These are phyloP conservation scores for Penicillium brasilianum DNA, from an alignment of 2,329 filamentous ascomycete species.

Conservation along the genomic window DNA sequence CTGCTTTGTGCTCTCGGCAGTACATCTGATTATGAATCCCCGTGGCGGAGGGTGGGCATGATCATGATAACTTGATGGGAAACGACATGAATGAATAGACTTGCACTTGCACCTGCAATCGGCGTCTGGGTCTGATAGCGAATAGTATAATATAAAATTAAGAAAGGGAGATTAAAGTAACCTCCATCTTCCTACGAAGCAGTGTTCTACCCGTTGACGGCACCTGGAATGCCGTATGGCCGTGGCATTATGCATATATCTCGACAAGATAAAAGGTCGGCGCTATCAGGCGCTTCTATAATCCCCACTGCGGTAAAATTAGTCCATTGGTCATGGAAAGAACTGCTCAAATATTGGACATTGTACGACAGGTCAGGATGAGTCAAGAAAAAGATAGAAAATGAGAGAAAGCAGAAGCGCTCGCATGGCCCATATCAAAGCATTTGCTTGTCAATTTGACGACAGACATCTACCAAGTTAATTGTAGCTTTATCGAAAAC, in stretches of 20 bases:
- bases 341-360: neutral
- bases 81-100: conserved; percentile 30
- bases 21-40: neutral
- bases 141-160: neutral
- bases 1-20: neutral
- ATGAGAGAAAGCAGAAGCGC: neutral
- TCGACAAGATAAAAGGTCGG: neutral
- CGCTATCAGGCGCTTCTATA: no score
- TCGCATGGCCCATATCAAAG: neutral
- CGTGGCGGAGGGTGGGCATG: neutral
- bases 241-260: neutral
- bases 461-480: neutral
- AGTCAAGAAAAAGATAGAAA: no score
- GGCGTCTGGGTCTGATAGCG: conserved; percentile 15
- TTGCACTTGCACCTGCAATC: conserved; percentile 17
- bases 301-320: no score
- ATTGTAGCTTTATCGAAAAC: neutral
- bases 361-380: neutral
- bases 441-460: neutral
- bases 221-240: neutral
- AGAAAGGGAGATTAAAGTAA: neutral
- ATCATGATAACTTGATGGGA: conserved; percentile 27
- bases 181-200: neutral
- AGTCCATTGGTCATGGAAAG: neutral
- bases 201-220: neutral